phyloP scores from a whole-genome alignment of 768 basidiomycete genomes.

The Boletus coccyginus region DNA sequence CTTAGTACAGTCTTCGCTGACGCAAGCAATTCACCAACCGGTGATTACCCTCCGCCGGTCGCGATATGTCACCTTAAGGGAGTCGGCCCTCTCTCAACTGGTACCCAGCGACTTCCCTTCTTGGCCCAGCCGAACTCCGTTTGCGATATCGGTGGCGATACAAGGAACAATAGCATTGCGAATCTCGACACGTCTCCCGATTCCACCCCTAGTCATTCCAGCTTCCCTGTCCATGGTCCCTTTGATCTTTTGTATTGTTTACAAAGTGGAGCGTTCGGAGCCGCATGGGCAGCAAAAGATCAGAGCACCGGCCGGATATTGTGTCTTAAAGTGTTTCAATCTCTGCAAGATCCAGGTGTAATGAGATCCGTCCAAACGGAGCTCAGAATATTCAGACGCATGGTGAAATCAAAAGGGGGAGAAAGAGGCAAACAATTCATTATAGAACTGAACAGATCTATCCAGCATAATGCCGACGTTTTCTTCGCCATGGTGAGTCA shows the following conservation, averaged over 20 bases:
- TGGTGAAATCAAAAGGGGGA: constrained; percentile 23
- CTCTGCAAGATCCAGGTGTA: constrained; percentile 8
- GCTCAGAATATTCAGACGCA: constrained; percentile 34
- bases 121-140: neutral
- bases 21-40: neutral
- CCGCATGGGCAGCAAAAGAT: constrained; percentile 24
- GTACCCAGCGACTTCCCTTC: neutral
- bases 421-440: constrained; percentile 33
- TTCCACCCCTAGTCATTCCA: neutral
- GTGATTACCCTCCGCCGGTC: neutral
- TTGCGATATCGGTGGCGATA: neutral
- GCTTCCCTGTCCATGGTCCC: constrained; percentile 26
- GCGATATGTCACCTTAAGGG: neutral
- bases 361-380: constrained; percentile 29
- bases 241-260: constrained; percentile 19
- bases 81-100: neutral
- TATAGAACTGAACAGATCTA: constrained; percentile 37
- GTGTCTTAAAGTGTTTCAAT: constrained; percentile 38
- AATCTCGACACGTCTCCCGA: neutral
- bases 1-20: neutral
- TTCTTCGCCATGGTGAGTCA: constrained; percentile 42
- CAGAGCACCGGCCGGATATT: constrained; percentile 30
- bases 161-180: neutral
- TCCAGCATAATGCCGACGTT: constrained; percentile 29
- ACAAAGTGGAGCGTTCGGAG: constrained; percentile 22